A percentile compares a stretch with the other conserved stretches of the same genome.
phyloP scores from a whole-genome alignment of 2,329 filamentous ascomycete genomes.

The Didymella arachidicola region DNA sequence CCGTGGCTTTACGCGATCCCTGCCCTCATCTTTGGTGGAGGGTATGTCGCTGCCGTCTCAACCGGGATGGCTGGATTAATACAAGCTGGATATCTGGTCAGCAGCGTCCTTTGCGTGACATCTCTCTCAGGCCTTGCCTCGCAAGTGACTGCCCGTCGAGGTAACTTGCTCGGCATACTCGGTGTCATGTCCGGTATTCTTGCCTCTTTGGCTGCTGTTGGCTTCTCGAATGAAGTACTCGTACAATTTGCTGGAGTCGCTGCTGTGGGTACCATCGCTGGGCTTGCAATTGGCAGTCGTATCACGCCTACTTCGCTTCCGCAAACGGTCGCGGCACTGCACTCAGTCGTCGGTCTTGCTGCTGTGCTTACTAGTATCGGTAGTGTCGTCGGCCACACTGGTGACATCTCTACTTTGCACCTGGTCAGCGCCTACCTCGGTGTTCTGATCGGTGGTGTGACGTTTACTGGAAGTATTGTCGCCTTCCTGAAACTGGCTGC shows the following conservation, averaged over 20 bases:
- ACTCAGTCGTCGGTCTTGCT: conserved; percentile 88
- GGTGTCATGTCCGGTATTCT: conserved; percentile 85
- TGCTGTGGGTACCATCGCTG: conserved; percentile 71
- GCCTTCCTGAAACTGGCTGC: conserved; percentile 88
- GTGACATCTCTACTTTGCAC: conserved; percentile 79
- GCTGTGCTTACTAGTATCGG: conserved; percentile 89
- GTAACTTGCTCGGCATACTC: conserved; percentile 85
- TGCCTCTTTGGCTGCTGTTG: conserved; percentile 80
- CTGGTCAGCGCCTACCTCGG: conserved; percentile 87
- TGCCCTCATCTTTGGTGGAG: conserved; percentile 77
- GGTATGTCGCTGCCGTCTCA: conserved; percentile 79
- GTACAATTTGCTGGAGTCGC: conserved; percentile 82
- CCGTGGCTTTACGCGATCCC: conserved; percentile 86
- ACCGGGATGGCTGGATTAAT: conserved; percentile 85
- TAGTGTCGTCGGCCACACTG: conserved; percentile 78
- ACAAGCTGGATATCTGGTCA: conserved; percentile 86
- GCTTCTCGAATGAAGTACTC: conserved; percentile 79
- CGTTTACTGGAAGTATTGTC: conserved; percentile 89
- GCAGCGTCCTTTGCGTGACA: conserved; percentile 80
- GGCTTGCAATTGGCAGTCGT: conserved; percentile 79
- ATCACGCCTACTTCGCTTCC: conserved; percentile 89
- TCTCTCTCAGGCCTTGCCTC: conserved; percentile 84
- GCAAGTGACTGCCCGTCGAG: conserved; percentile 81
- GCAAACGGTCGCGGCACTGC: conserved; percentile 86
- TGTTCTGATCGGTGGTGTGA: conserved; percentile 84